Conservation (phyloP, 108 stramenopile genomes). For the Seminavis robusta region DNA sequence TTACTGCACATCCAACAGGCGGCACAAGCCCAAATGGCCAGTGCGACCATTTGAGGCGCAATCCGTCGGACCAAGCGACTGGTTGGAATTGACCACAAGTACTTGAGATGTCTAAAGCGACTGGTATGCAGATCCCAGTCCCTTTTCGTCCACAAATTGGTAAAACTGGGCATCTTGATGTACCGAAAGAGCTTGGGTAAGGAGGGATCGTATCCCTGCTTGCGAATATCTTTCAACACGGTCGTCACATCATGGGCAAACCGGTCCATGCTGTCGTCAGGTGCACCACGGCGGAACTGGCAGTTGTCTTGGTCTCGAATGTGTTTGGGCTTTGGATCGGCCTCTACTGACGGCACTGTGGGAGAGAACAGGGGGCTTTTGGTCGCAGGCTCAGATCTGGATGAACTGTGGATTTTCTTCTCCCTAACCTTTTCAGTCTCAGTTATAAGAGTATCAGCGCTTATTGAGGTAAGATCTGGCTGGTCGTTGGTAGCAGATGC, state of each 20-base stretch:
- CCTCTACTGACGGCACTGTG: too few species aligned
- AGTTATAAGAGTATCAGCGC: too few species aligned
- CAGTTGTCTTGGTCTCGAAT: too few species aligned
- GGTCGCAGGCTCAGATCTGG: too few species aligned
- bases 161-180: conserved; percentile 5
- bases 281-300: too few species aligned
- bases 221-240: conserved; percentile 21
- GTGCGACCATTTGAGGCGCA: conserved; percentile 27
- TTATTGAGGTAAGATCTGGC: too few species aligned
- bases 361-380: too few species aligned
- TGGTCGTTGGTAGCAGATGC: too few species aligned
- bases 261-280: conserved; percentile 10
- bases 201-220: conserved; percentile 17
- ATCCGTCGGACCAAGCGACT: conserved; percentile 28
- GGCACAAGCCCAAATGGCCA: conserved; percentile 27
- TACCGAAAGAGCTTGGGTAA: conserved; percentile 24
- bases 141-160: conserved; percentile 3
- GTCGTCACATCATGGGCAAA: conserved; percentile 25
- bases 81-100: conserved; percentile 20
- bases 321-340: too few species aligned
- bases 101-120: conserved; percentile 32
- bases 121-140: conserved; percentile 47
- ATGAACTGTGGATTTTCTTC: too few species aligned
- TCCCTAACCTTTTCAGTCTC: too few species aligned
- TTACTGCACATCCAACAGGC: conserved; percentile 11